phyloP scores from a whole-genome alignment of 768 basidiomycete genomes.

The Erythrobasidium yunnanense region DNA sequence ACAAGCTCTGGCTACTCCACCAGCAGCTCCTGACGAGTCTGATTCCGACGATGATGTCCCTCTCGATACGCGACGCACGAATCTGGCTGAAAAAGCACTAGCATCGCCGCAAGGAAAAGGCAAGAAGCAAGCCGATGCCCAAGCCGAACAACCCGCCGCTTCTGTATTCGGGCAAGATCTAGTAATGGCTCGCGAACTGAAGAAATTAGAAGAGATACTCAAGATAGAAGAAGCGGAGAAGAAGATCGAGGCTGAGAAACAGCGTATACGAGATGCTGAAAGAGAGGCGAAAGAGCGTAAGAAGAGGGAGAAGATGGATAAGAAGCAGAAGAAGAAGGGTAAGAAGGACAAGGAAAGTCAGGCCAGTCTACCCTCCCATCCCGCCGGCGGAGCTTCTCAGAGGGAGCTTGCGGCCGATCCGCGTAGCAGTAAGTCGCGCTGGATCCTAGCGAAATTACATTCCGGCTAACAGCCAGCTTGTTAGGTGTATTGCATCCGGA shows the following conservation, averaged over 20 bases:
- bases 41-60: conserved; percentile 16
- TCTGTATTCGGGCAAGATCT: conserved; percentile 18
- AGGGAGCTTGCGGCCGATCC: too few relatives aligned
- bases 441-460: too few relatives aligned
- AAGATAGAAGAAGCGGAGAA: conserved; percentile 7
- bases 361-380: too few relatives aligned
- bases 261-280: conserved; percentile 6
- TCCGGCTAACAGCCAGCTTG: too few relatives aligned
- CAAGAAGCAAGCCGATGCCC: neutral
- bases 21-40: neutral
- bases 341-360: conserved; percentile 2
- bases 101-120: neutral
- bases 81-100: neutral
- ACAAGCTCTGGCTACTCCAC: neutral
- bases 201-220: conserved; percentile 11
- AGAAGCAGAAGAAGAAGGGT: neutral
- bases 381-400: too few relatives aligned
- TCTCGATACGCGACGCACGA: neutral
- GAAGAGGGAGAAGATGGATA: conserved; percentile 7
- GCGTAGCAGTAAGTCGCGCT: too few relatives aligned
- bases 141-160: neutral
- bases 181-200: conserved; percentile 5
- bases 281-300: conserved; percentile 10
- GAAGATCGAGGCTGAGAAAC: neutral
- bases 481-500: too few relatives aligned